Evolutionary conservation across 2,329 filamentous ascomycete species (phyloP), one percentile per base, ranked within the genome.

Genomic region (Exophiala sp.): DNA sequence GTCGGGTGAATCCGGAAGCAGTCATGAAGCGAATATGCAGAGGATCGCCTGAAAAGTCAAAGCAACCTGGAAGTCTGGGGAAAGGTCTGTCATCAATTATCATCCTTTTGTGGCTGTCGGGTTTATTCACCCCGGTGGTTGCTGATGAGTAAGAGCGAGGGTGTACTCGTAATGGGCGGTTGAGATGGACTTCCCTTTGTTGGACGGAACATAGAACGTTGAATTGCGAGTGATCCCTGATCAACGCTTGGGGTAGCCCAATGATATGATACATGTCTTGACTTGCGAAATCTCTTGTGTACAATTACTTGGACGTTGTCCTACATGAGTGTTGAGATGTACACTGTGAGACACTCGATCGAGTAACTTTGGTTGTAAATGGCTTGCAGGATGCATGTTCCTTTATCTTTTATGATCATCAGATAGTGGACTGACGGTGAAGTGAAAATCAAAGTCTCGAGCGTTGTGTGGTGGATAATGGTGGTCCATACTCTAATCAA

Each of bases 71-170:
- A n/a, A 42, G 20, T 42, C 45, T 48, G 45, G 45, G 45, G 45
- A 48, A 48, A 29, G 18, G n/a, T 14, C 18, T 14, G 21, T 24
- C 24, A 4, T 38, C 8, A 21, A 21, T n/a, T 10, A 48, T 33
- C 16, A 14, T 14, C 12, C 5, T 43, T 29, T 18, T 41, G 47
- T 41, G 41, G 20, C 14, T 32, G 14, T 55, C 53, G 53, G 53
- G 47, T 55, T 55, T 20, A 55, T 38, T 47, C 48, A 55, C 47
- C 36, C 53, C 53, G 47, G 51, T 43, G n/a, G 24, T 29, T 5
- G 24, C 46, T 20, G 47, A 36, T 55, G 53, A 51, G 36, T 55
- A 24, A 55, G 41, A 48, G n/a, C 24, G 24, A 24, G 5, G 7
- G 18, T 24, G 14, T 40, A 33, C 32, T 29, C 14, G 21, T 20